A percentile compares a stretch with the other conserved stretches of the same genome.
phyloP scores from a whole-genome alignment of 768 basidiomycete species.

The Boletellus emodensis region DNA sequence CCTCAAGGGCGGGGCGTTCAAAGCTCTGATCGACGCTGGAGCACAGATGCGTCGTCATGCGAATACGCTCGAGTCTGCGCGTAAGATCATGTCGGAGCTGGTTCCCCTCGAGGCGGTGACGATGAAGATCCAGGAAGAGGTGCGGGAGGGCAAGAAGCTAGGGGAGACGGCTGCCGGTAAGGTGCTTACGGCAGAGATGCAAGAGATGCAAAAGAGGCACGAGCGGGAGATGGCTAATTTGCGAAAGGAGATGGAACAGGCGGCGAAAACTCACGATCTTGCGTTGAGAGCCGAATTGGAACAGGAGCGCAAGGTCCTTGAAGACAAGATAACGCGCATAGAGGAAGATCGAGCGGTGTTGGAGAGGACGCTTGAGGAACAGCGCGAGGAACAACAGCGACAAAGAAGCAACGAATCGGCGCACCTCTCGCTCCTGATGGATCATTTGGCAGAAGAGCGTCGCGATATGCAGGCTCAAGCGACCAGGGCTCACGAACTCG shows the following conservation, averaged over 20 bases:
- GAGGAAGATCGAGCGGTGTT: conserved; percentile 1
- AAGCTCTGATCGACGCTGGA: conserved; percentile 39
- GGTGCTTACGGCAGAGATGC: conserved; percentile 40
- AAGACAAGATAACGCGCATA: background rate
- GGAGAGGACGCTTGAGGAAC: conserved; percentile 1
- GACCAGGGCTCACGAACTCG: background rate
- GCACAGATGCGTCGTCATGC: conserved; percentile 38
- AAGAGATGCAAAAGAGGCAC: conserved; percentile 38
- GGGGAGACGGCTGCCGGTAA: conserved; percentile 44
- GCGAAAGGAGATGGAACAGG: conserved; percentile 39
- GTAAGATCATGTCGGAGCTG: conserved; percentile 37
- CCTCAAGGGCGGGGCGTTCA: conserved; percentile 38
- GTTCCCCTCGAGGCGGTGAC: conserved; percentile 33
- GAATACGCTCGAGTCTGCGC: conserved; percentile 38
- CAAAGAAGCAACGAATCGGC: background rate
- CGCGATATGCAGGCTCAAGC: background rate
- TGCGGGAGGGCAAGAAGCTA: conserved; percentile 40
- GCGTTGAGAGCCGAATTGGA: conserved; percentile 1
- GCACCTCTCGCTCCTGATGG: background rate
- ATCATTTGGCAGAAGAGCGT: background rate
- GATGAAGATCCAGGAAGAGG: conserved; percentile 46
- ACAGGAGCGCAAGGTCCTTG: conserved; percentile 2
- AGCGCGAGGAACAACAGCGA: background rate
- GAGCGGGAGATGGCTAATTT: conserved; percentile 38
- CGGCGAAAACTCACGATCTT: conserved; percentile 22